Percentiles rank a stretch among this genome's conserved stretches.
Evolutionary conservation across 495 filamentous ascomycete species (phyloP).

Genomic region (Usnea hakonensis): DNA sequence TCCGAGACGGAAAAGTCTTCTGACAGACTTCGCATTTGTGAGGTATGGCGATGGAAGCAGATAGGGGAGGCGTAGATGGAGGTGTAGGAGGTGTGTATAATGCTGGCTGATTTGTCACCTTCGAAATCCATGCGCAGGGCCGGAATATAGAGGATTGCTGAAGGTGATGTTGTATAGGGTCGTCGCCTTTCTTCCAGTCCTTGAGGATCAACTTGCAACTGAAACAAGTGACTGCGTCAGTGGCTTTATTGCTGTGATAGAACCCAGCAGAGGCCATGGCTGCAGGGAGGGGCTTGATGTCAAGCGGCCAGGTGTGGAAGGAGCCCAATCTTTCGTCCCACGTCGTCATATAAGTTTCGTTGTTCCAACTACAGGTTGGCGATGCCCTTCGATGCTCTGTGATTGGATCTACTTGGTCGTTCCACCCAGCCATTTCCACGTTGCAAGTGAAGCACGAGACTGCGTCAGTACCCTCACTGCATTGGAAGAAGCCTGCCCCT

Average conservation of each 20-base stretch:
- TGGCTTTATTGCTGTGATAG: slow-evolving; percentile 16
- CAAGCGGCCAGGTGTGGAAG: slow-evolving; percentile 17
- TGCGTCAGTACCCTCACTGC: slow-evolving; percentile 8
- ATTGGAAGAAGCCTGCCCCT: slow-evolving; percentile 20
- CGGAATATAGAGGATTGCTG: not conserved
- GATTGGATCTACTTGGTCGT: slow-evolving; percentile 15
- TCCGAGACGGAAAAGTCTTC: slow-evolving; percentile 14
- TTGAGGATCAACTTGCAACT: slow-evolving; percentile 7
- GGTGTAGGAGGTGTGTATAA: slow-evolving; percentile 2
- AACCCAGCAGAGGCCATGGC: slow-evolving; percentile 18
- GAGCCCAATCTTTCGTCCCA: slow-evolving; percentile 14
- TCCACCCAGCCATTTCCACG: slow-evolving; percentile 12
- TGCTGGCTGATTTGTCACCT: slow-evolving; percentile 9
- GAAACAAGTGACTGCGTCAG: slow-evolving; percentile 18
- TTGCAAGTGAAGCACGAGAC: slow-evolving; percentile 20
- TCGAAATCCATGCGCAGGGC: slow-evolving; percentile 10
- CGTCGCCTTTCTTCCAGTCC: slow-evolving; percentile 13
- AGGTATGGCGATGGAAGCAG: not conserved
- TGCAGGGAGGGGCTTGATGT: slow-evolving; percentile 14
- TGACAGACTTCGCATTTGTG: slow-evolving; percentile 14
- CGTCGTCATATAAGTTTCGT: slow-evolving; percentile 12
- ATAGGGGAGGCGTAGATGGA: not conserved
- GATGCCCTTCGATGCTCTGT: slow-evolving; percentile 9
- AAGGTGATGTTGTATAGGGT: slow-evolving; percentile 11
- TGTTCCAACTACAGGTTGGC: slow-evolving; percentile 11